Base-by-base conservation (phyloP, 331 rosid genomes). In the Malus hybrid region DNA sequence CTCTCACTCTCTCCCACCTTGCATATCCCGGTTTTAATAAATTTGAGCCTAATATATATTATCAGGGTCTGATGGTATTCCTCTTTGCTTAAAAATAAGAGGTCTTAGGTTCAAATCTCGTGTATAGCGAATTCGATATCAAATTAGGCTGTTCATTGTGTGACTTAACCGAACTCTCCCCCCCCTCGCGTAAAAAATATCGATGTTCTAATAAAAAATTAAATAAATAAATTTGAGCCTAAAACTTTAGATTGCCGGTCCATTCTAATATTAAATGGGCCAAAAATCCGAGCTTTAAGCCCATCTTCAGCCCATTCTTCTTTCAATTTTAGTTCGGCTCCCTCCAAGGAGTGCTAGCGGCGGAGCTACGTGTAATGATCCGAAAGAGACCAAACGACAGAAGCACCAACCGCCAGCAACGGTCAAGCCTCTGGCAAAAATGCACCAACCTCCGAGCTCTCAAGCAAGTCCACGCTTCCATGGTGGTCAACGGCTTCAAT, bases 391-490 rank as follows among this genome's bases (percentile, higher is more conserved):
- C 77, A 65, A 64, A 77, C 71, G 81, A 57, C 78, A 42, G 82
- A 64, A 85, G 86, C 83, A 8, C 72, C 70, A 59, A 77, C 63
- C 79, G 84, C 50, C 75, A 33, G 34, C 69, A 69, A 50, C 75
- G 56, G 33, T 78, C 81, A 5, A 71, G 31, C 62, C 50, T 79
- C 29, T 84, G 84, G 82, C 84, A 73, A 75, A 73, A 74, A 55
- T 83, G 87, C 75, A 79, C 83, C 60, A 74, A 71, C 76, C 52
- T 85, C 39, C 52, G 68, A 72, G 54, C 86, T 74, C 89, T 84
- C 39, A 85, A 85, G 73, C 90, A 82, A 75, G 79, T 80, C 72
- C 90, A 80, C 56, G 90, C 90, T 39, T 82, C 80, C 74, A 84
- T 87, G 79, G 74, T 87, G 48, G 70, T 84, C 73, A 77, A 69